Base-by-base conservation (phyloP, 805 yeast genomes). In the Lachancea lanzarotensis region DNA sequence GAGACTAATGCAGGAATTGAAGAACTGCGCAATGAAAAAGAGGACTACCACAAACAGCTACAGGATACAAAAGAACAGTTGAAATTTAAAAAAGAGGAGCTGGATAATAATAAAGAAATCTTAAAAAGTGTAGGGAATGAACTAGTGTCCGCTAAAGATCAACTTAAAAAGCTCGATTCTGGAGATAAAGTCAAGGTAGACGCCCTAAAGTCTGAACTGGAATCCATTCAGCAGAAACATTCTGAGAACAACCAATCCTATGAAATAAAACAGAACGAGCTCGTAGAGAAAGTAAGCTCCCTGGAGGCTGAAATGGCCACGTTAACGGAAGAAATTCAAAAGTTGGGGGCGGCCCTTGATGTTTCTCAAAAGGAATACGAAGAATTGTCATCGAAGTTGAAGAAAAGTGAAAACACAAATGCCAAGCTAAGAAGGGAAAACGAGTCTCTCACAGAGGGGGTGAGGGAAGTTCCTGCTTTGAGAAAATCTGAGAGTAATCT, bases 81-180 rank as follows among this genome's bases (percentile, higher is more conserved):
- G n/a, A 64, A 60, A 29, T 38, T 56, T 8, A 79, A 79, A 48
- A 46, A 57, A 11, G 84, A 78, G 44, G 95, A 89, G 55, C 66
- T 88, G 15, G 88, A 79, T 38, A 73, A 71, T 42, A 70, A 84
- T 42, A 76, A 81, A 55, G 96, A 88, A 46, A 85, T 83, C 86
- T 61, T 90, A 43, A 74, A 74, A 50, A 79, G 76, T 45, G 72
- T 89, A 22, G 96, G 96, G 1, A 77, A 84, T 55, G 95, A 87
- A 40, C 69, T 89, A 7, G 95, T 89, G 1, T 74, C 76, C 4
- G 78, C 88, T 0, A 78, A 75, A 51, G 87, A 83, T 38, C 66
- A 76, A 43, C 42, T 81, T 17, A 81, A 82, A 52, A 34, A 35
- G 26, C 40, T 51, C 41, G 34, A 45, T 30, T 22, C 38, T n/a